Percentiles rank a stretch among this genome's conserved stretches.
Conservation (phyloP, 225 moss, liverwort and hornwort genomes). For the Sphagnum contortum region DNA sequence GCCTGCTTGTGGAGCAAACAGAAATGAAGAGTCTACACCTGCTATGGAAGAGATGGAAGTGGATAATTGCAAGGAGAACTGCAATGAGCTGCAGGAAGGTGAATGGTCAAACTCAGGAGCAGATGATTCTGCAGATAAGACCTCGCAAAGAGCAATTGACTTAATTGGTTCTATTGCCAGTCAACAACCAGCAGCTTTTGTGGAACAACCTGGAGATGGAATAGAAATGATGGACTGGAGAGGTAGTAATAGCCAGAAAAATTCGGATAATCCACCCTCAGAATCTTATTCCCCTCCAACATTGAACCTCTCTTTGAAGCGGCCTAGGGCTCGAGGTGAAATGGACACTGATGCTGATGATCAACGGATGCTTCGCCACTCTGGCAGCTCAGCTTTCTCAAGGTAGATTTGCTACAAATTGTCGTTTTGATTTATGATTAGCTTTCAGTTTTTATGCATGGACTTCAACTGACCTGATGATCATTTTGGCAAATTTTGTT, state of each 20-base stretch:
- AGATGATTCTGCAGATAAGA: constrained; percentile 23
- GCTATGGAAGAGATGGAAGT: constrained; percentile 44
- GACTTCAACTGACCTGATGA: too few species aligned
- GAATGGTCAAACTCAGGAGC: constrained; percentile 43
- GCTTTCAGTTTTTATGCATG: background rate
- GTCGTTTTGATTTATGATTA: background rate
- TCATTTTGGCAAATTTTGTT: background rate
- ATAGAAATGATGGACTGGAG: constrained; percentile 46
- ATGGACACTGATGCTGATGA: constrained; percentile 47
- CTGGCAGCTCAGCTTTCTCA: constrained; percentile 91
- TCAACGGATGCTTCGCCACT: constrained; percentile 65
- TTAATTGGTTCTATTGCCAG: constrained; percentile 75
- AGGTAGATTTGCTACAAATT: constrained; percentile 31
- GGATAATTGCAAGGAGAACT: constrained; percentile 26
- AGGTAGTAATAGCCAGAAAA: constrained; percentile 46
- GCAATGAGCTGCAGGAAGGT: constrained; percentile 10
- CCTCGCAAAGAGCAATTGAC: constrained; percentile 54
- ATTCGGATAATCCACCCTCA: constrained; percentile 23
- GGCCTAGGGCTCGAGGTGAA: constrained; percentile 50
- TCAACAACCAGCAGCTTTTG: constrained; percentile 21
- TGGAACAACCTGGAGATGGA: constrained; percentile 20
- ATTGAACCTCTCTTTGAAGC: constrained; percentile 80
- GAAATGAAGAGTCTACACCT: constrained; percentile 18
- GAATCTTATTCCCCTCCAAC: constrained; percentile 51
- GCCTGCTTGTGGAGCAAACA: constrained; percentile 7